phyloP scores from a whole-genome alignment of 2,329 filamentous ascomycete species.

The Gnomoniopsis sp. region DNA sequence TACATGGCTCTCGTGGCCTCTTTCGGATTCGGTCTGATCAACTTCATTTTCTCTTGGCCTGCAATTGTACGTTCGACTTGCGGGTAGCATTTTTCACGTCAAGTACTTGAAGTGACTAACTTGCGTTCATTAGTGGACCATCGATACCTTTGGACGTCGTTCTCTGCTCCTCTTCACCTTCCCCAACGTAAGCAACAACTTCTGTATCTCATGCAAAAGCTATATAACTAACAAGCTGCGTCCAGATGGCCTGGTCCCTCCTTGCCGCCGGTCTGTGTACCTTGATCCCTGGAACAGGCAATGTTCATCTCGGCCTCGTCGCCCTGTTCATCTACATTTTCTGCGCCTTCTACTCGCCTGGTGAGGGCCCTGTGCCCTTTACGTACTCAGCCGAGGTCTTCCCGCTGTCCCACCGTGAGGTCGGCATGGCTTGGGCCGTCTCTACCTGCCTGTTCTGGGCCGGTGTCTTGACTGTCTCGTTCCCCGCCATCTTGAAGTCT shows the following conservation, averaged over 20 bases:
- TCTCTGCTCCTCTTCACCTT: slow-evolving; percentile 62
- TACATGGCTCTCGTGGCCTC: slow-evolving; percentile 38
- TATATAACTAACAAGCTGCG: too few species aligned
- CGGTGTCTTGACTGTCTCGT: slow-evolving; percentile 59
- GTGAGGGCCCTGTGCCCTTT: slow-evolving; percentile 67
- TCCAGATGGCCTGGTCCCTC: slow-evolving; percentile 59
- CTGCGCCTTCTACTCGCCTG: slow-evolving; percentile 28
- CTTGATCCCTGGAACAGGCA: slow-evolving; percentile 34
- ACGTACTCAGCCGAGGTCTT: slow-evolving; percentile 69
- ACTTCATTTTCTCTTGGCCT: slow-evolving; percentile 65
- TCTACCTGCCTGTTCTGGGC: slow-evolving; percentile 62
- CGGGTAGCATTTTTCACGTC: too few species aligned
- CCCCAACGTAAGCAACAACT: too few species aligned
- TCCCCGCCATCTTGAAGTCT: slow-evolving; percentile 52
- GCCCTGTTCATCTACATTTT: slow-evolving; percentile 38
- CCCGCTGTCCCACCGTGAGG: slow-evolving; percentile 66
- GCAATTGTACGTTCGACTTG: too few species aligned
- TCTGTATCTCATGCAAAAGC: too few species aligned
- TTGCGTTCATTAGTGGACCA: too few species aligned
- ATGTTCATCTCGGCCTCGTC: slow-evolving; percentile 41
- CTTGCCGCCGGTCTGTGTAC: slow-evolving; percentile 55
- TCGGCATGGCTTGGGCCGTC: slow-evolving; percentile 69
- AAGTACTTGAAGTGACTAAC: too few species aligned
- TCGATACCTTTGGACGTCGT: slow-evolving; percentile 64
- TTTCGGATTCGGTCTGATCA: slow-evolving; percentile 49